phyloP scores from a whole-genome alignment of 768 basidiomycete genomes.

The Dacryopinax spathularia region DNA sequence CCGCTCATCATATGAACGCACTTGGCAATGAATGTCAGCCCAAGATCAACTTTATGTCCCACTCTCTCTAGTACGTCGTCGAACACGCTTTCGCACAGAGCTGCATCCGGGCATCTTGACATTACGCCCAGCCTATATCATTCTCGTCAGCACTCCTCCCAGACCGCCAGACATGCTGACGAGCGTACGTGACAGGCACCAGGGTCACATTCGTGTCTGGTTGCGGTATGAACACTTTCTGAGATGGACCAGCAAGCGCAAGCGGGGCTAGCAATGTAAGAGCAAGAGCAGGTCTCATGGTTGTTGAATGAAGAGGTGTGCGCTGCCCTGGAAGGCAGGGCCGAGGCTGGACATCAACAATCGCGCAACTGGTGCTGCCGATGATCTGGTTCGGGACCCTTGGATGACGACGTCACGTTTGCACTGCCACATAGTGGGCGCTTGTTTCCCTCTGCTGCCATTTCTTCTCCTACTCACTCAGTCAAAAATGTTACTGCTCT shows the following conservation, averaged over 20 bases:
- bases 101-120: conserved; percentile 69
- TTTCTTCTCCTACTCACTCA: too few species aligned
- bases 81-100: conserved; percentile 65
- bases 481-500: too few species aligned
- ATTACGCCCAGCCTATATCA: conserved; percentile 38
- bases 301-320: not conserved
- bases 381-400: not conserved
- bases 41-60: conserved; percentile 48
- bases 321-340: not conserved
- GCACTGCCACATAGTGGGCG: not conserved
- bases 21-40: conserved; percentile 61
- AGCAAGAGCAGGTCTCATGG: not conserved
- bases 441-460: too few species aligned
- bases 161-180: not conserved
- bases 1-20: conserved; percentile 28
- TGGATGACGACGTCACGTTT: not conserved
- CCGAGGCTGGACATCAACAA: too few species aligned
- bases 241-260: not conserved
- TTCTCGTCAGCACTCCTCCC: not conserved
- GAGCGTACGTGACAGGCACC: not conserved
- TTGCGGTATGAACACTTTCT: not conserved
- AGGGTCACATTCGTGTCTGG: not conserved
- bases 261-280: not conserved
- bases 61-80: conserved; percentile 54
- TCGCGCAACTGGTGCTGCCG: not conserved